phyloP scores from a whole-genome alignment of 176 grass and related monocot species.

The Tuctoria greenei region DNA sequence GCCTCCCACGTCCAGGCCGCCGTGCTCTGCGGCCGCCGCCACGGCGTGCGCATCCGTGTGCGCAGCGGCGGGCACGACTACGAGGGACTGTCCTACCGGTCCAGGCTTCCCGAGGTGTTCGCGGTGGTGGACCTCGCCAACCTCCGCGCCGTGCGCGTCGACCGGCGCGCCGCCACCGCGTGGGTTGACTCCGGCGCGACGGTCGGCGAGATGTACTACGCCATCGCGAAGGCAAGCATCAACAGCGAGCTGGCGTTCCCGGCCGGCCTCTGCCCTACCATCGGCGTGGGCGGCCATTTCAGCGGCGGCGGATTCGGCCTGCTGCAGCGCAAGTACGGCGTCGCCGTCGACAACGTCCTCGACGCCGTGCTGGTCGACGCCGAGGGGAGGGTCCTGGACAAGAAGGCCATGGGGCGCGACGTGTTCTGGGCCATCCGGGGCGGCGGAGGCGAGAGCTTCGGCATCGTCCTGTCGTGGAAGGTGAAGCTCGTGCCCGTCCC shows the following conservation, averaged over 20 bases:
- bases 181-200: slow-evolving; percentile 68
- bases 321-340: slow-evolving; percentile 57
- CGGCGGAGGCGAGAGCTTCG: slow-evolving; percentile 59
- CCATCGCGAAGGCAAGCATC: slow-evolving; percentile 43
- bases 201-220: slow-evolving; percentile 56
- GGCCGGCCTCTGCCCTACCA: slow-evolving; percentile 53
- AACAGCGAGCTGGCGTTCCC: slow-evolving; percentile 34
- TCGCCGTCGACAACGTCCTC: slow-evolving; percentile 53
- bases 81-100: slow-evolving; percentile 66
- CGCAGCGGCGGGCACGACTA: slow-evolving; percentile 80
- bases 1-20: slow-evolving; percentile 54
- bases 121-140: slow-evolving; percentile 42
- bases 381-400: slow-evolving; percentile 45
- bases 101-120: slow-evolving; percentile 34
- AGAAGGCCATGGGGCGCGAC: slow-evolving; percentile 45
- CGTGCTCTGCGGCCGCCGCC: slow-evolving; percentile 43
- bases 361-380: slow-evolving; percentile 55
- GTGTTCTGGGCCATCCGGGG: slow-evolving; percentile 58
- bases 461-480: slow-evolving; percentile 56
- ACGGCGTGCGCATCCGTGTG: slow-evolving; percentile 42
- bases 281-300: slow-evolving; percentile 56
- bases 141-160: slow-evolving; percentile 34
- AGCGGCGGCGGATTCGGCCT: slow-evolving; percentile 67
- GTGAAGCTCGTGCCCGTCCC: slow-evolving; percentile 46
- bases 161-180: slow-evolving; percentile 13